These are phyloP conservation scores for Lentinula raphanica DNA, from an alignment of 768 basidiomycete genomes.

Conservation along the genomic window DNA sequence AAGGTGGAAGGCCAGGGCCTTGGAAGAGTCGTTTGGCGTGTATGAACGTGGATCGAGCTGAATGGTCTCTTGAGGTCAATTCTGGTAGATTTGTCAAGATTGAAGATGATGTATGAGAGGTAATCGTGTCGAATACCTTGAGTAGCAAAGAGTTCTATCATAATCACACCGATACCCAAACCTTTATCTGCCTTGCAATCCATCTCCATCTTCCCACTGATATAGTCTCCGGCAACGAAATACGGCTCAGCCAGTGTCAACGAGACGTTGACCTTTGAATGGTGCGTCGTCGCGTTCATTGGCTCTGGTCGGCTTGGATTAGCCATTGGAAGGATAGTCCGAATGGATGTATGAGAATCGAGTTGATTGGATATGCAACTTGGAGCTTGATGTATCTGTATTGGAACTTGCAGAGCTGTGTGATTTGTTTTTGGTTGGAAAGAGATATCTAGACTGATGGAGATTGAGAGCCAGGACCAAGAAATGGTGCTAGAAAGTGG, in stretches of 20 bases:
- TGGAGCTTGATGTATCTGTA: neutral
- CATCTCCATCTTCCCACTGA: constrained; percentile 75
- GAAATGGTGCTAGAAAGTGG: neutral
- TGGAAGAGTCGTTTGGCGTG: constrained; percentile 71
- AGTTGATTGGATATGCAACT: neutral
- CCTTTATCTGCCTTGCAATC: constrained; percentile 73
- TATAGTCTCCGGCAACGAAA: constrained; percentile 60
- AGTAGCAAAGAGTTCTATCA: constrained; percentile 71
- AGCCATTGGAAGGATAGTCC: neutral
- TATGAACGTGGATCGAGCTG: constrained; percentile 74
- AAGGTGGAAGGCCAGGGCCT: constrained; percentile 76
- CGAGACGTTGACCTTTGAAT: constrained; percentile 72
- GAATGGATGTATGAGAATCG: too few species aligned
- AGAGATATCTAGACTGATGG: neutral
- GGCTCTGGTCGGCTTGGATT: constrained; percentile 36
- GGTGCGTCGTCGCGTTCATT: constrained; percentile 79
- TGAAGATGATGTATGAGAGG: too few species aligned
- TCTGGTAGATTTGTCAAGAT: constrained; percentile 43
- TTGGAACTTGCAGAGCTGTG: neutral
- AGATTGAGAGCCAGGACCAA: neutral
- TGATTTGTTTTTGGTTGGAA: neutral
- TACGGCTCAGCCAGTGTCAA: constrained; percentile 52
- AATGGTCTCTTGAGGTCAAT: constrained; percentile 70
- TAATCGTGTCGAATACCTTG: constrained; percentile 49
- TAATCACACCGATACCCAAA: constrained; percentile 69